Percentiles rank a stretch among this genome's conserved stretches.
Conservation (phyloP, 345 rosid genomes). For the Linum lewisii region DNA sequence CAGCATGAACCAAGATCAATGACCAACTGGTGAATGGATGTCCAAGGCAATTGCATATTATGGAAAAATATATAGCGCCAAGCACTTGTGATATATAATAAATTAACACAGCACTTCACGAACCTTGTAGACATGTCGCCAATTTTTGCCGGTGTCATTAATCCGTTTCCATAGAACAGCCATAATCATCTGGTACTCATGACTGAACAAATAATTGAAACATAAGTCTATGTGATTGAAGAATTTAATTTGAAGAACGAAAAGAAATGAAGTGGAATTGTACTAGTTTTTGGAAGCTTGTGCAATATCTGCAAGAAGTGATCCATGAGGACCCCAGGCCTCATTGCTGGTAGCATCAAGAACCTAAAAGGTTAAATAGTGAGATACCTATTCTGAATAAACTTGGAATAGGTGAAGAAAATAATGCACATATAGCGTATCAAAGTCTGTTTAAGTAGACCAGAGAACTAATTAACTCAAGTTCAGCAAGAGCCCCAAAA, state of each 20-base stretch:
- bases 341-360: slow-evolving; percentile 98
- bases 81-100: not conserved
- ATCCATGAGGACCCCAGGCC: slow-evolving; percentile 97
- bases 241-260: slow-evolving; percentile 9
- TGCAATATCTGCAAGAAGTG: slow-evolving; percentile 77
- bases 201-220: slow-evolving; percentile 41
- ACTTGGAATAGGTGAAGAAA: not conserved
- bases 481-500: not conserved
- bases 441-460: not conserved
- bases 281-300: slow-evolving; percentile 80
- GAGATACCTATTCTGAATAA: not conserved
- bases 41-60: not conserved
- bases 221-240: slow-evolving; percentile 10
- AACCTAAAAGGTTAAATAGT: slow-evolving; percentile 39
- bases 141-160: slow-evolving; percentile 85
- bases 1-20: not conserved
- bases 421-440: not conserved
- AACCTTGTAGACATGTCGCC: slow-evolving; percentile 97
- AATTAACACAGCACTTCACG: slow-evolving; percentile 5
- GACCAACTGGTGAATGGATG: not conserved
- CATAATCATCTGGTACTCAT: slow-evolving; percentile 84
- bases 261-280: slow-evolving; percentile 16
- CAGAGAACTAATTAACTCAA: not conserved
- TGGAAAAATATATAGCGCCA: not conserved
- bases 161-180: slow-evolving; percentile 77